phyloP scores from a whole-genome alignment of 805 yeast species.

The Yarrowia deformans region DNA sequence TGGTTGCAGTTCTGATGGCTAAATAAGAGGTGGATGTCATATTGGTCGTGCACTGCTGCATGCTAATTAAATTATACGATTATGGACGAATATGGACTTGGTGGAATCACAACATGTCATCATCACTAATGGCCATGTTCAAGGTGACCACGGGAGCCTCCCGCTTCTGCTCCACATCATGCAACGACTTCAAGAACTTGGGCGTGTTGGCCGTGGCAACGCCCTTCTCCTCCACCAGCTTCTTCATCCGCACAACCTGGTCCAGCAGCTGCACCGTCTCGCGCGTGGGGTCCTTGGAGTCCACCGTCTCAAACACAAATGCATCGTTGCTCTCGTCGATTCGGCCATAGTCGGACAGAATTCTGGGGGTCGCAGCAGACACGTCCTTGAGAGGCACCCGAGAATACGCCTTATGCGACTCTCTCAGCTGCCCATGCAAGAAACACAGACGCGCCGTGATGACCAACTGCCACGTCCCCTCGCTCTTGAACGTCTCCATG shows the following conservation, averaged over 20 bases:
- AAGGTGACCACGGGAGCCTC: not conserved
- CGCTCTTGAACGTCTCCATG: conserved; percentile 17
- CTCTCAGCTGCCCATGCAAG: conserved; percentile 30
- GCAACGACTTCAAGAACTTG: conserved; percentile 13
- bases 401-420: conserved; percentile 19
- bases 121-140: conserved; percentile 30
- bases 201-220: not conserved
- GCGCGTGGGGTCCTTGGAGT: conserved; percentile 17
- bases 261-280: conserved; percentile 20
- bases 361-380: conserved; percentile 13
- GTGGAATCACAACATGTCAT: conserved; percentile 20
- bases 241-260: conserved; percentile 20
- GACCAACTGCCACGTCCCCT: conserved; percentile 10
- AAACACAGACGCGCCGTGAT: conserved; percentile 12
- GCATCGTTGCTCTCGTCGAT: conserved; percentile 35
- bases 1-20: not conserved
- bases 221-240: conserved; percentile 24
- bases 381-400: conserved; percentile 36
- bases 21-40: not conserved
- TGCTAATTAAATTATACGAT: conserved; percentile 12
- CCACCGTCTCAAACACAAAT: conserved; percentile 29
- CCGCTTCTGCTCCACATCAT: conserved; percentile 9
- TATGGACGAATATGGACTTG: too few relatives aligned
- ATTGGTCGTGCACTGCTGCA: not conserved
- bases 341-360: conserved; percentile 16